Conservation (phyloP, 2,329 filamentous ascomycete genomes). For the Coniella vitis region DNA sequence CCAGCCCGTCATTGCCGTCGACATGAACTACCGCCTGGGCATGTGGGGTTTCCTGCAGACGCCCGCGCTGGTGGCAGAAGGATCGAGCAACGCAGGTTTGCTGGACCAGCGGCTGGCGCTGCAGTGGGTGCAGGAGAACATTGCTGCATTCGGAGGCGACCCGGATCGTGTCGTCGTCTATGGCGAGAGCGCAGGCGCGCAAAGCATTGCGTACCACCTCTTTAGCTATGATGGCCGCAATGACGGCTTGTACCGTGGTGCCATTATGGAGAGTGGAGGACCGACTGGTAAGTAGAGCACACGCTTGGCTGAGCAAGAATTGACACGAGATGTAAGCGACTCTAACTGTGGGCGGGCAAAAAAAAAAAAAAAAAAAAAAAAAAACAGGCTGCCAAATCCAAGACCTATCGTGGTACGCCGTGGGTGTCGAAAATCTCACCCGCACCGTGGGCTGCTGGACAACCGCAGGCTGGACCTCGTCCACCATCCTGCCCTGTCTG, state of each 20-base stretch:
- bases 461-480: constrained; percentile 14
- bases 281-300: constrained; percentile 18
- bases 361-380: background rate
- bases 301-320: too few species aligned
- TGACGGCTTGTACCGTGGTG: constrained; percentile 46
- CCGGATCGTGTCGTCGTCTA: constrained; percentile 39
- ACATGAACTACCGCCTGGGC: constrained; percentile 46
- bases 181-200: constrained; percentile 39
- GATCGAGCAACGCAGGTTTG: constrained; percentile 42
- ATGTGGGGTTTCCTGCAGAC: constrained; percentile 48
- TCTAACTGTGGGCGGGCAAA: too few species aligned
- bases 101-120: constrained; percentile 43
- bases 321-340: too few species aligned
- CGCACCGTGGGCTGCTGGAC: constrained; percentile 29
- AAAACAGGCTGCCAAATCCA: constrained; percentile 19
- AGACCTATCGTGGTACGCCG: constrained; percentile 28
- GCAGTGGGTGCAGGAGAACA: constrained; percentile 47
- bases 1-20: constrained; percentile 47
- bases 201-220: constrained; percentile 40
- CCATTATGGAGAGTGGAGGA: constrained; percentile 46
- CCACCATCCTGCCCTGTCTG: constrained; percentile 31
- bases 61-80: constrained; percentile 33
- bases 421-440: constrained; percentile 28
- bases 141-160: constrained; percentile 43
- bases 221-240: constrained; percentile 49